Evolutionary conservation across 129 eudicot species (phyloP).

Genomic region (Flaveria linearis): DNA sequence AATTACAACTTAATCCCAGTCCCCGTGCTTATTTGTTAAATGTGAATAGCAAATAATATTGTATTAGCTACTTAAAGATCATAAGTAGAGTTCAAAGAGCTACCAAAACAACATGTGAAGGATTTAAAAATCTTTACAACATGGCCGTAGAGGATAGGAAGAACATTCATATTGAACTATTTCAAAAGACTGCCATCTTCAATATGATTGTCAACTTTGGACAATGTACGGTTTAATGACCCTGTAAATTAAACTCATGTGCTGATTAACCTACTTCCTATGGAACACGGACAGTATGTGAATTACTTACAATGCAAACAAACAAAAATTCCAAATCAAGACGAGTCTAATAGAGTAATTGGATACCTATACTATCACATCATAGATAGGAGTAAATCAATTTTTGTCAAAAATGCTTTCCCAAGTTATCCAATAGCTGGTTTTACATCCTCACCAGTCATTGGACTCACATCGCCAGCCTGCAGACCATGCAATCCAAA

Average conservation of each 20-base stretch:
- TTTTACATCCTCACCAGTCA: slow-evolving; percentile 96
- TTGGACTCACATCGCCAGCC: slow-evolving; percentile 95
- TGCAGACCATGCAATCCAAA: slow-evolving; percentile 95
- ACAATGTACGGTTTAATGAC: slow-evolving; percentile 68
- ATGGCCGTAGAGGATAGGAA: slow-evolving; percentile 78
- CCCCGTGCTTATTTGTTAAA: slow-evolving; percentile 83
- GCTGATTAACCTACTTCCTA: slow-evolving; percentile 90
- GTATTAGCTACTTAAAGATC: slow-evolving; percentile 11
- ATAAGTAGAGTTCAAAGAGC: background rate
- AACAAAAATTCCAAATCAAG: slow-evolving; percentile 2
- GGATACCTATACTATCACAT: slow-evolving; percentile 82
- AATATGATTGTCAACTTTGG: slow-evolving; percentile 78
- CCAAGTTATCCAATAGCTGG: slow-evolving; percentile 98
- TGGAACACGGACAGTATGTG: background rate
- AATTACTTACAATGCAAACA: slow-evolving; percentile 13
- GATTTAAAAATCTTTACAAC: slow-evolving; percentile 77
- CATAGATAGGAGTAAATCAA: slow-evolving; percentile 83
- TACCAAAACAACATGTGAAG: slow-evolving; percentile 50
- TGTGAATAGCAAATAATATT: slow-evolving; percentile 33
- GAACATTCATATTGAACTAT: slow-evolving; percentile 84
- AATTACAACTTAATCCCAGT: slow-evolving; percentile 92
- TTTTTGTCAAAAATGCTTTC: slow-evolving; percentile 85
- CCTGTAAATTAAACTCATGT: slow-evolving; percentile 57
- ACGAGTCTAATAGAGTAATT: background rate
- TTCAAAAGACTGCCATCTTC: slow-evolving; percentile 48